Conservation (phyloP, 768 basidiomycete species). For the Kockovaella imperatae region DNA sequence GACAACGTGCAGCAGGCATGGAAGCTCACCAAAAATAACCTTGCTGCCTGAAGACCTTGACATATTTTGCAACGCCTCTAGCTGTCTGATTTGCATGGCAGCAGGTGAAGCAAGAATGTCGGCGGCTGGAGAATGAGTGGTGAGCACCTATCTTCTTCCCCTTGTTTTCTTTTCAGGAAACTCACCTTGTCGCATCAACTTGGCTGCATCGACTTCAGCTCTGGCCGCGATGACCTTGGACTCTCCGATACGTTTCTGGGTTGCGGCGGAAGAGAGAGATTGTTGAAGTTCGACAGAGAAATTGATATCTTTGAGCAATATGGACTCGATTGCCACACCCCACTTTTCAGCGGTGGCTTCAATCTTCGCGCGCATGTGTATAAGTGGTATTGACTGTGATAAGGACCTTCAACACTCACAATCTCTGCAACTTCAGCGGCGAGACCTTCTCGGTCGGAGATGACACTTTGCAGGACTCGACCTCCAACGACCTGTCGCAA, state of each 20-base stretch:
- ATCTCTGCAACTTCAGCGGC: constrained; percentile 44
- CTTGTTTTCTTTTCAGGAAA: neutral
- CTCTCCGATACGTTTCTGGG: constrained; percentile 95
- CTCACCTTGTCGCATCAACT: constrained; percentile 74
- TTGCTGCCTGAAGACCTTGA: constrained; percentile 71
- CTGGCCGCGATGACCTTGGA: constrained; percentile 57
- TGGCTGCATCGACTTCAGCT: constrained; percentile 89
- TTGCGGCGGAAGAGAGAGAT: constrained; percentile 86
- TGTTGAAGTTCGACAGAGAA: constrained; percentile 85
- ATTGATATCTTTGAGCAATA: constrained; percentile 59
- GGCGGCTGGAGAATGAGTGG: neutral
- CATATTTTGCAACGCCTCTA: constrained; percentile 94
- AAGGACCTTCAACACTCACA: constrained; percentile 15
- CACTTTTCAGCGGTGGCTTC: constrained; percentile 55
- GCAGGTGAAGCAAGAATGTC: constrained; percentile 65
- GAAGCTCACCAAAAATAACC: constrained; percentile 63
- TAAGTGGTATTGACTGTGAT: neutral
- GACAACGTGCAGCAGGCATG: neutral
- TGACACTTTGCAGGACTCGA: constrained; percentile 78
- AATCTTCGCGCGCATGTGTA: too few species aligned
- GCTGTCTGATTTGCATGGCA: constrained; percentile 95
- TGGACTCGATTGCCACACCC: constrained; percentile 94
- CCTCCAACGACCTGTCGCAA: constrained; percentile 95
- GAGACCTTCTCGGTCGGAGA: constrained; percentile 81
- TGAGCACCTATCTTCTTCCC: constrained; percentile 16